Base-by-base conservation (phyloP, 1,284 basidiomycete species). In the Ganoderma multipileum region DNA sequence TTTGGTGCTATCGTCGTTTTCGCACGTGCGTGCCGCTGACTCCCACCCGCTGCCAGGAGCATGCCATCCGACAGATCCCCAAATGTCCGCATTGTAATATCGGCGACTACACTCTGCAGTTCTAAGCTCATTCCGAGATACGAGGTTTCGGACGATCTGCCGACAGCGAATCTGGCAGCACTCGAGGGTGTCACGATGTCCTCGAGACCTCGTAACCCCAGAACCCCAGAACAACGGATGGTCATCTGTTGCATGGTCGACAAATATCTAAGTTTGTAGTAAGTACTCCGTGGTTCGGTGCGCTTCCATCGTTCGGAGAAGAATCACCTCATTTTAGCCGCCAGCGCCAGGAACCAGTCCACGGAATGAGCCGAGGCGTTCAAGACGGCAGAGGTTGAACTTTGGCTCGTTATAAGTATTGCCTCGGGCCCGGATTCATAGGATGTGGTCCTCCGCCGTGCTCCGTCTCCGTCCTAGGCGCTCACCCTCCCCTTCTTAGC, bases 391-490 rank as follows among this genome's bases (percentile, higher is more conserved):
- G 63, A 63, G 66, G 36, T 28, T 55, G 28, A 55, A 63, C 41
- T 55, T 55, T 59, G 11, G 26, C 14, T 61, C n/a, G 59, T 39
- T 72, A 70, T 72, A 72, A 72, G 71, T 69, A 67, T 54, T 55
- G 30, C 67, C 42, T 57, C 64, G 59, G 20, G 55, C 33, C 33
- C 23, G 9, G 6, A n/a, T 23, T 33, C 39, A 44, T 30, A 20
- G 63, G n/a, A 39, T 54, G 60, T n/a, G 23, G 54, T 18, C 64
- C 41, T 62, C 38, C 33, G 30, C 50, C n/a, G 26, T n/a, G n/a
- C 36, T 20, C n/a, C 41, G 33, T 54, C 44, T 18, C 36, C 50
- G 23, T 18, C 23, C 65, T 28, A 60, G 20, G 63, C 60, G 52
- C 57, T 38, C 57, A 8, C 28, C 23, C 47, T 50, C 60, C 6